A percentile compares a stretch with the other conserved stretches of the same genome.
These are phyloP conservation scores for Wickerhamomyces alni DNA, from an alignment of 805 yeast species.

Conservation along the genomic window DNA sequence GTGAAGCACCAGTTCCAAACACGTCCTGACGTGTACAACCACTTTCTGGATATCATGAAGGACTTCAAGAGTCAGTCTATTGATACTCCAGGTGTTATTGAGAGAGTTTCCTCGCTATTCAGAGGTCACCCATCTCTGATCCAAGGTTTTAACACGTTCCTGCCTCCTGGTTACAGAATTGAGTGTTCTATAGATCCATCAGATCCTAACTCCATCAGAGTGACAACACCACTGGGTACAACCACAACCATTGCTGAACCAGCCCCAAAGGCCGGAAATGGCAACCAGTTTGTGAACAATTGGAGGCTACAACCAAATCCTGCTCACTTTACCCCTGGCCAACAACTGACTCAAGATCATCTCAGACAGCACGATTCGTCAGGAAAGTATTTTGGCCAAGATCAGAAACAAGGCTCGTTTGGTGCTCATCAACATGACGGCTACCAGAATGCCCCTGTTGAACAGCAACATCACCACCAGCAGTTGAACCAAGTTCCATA, in stretches of 20 bases:
- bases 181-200: conserved; percentile 86
- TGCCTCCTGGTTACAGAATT: conserved; percentile 94
- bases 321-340: conserved; percentile 1
- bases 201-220: conserved; percentile 89
- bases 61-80: conserved; percentile 94
- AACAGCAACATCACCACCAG: conserved; percentile 8
- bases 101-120: conserved; percentile 84
- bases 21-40: conserved; percentile 94
- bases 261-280: conserved; percentile 6
- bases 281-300: conserved; percentile 5
- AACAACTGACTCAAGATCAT: neutral
- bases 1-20: conserved; percentile 88
- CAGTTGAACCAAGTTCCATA: no score
- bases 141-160: conserved; percentile 95
- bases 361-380: neutral
- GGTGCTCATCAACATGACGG: conserved; percentile 1
- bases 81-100: conserved; percentile 98
- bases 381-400: neutral
- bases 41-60: conserved; percentile 96
- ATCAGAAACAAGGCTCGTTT: neutral
- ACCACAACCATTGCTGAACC: conserved; percentile 36
- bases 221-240: conserved; percentile 93
- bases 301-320: neutral
- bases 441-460: neutral
- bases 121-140: conserved; percentile 90